A percentile compares a stretch with the other conserved stretches of the same genome.
Conservation (phyloP, 2,329 filamentous ascomycete genomes). For the Trichoderma lentiforme region DNA sequence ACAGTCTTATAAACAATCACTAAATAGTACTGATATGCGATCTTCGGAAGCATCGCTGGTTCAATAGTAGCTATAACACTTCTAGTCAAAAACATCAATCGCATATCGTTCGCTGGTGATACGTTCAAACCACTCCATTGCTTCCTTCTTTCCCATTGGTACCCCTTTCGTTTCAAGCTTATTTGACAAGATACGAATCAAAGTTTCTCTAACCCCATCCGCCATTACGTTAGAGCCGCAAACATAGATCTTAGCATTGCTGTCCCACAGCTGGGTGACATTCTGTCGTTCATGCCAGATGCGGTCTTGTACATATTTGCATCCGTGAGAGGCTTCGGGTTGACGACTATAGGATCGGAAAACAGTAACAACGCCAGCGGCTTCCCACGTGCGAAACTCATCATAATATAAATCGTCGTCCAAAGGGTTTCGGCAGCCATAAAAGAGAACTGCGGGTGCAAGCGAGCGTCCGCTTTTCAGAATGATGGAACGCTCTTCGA, state of each 20-base stretch:
- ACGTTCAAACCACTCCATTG: background rate
- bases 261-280: constrained; percentile 30
- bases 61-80: background rate
- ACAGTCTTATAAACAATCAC: no score
- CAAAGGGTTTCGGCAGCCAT: constrained; percentile 54
- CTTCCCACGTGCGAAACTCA: constrained; percentile 26
- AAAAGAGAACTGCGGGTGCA: constrained; percentile 44
- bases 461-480: constrained; percentile 20
- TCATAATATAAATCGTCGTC: constrained; percentile 55
- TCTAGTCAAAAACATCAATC: background rate
- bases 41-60: no score
- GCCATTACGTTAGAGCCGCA: constrained; percentile 36
- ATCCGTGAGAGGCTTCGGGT: constrained; percentile 18
- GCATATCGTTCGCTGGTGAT: constrained; percentile 4
- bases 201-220: background rate
- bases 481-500: constrained; percentile 26
- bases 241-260: constrained; percentile 39
- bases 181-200: background rate
- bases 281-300: constrained; percentile 31
- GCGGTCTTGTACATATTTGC: constrained; percentile 39
- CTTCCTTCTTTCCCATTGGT: background rate
- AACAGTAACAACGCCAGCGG: background rate
- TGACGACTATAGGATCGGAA: background rate
- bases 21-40: no score
- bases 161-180: background rate